phyloP scores from a whole-genome alignment of 169 alveolate genomes.

The Eimeria maxima region DNA sequence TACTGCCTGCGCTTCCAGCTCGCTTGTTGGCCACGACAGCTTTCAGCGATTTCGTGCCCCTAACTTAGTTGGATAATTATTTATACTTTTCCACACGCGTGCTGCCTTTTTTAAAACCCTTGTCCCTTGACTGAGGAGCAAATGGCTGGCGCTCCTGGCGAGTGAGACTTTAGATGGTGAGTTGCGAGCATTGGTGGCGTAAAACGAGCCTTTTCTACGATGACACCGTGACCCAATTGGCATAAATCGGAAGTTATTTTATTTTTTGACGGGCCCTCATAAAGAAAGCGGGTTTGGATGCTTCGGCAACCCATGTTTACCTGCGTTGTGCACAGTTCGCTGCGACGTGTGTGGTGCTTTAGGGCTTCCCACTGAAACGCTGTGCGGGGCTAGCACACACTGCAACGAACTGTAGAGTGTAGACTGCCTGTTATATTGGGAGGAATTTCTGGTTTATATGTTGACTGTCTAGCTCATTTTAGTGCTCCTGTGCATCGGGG shows the following conservation, averaged over 20 bases:
- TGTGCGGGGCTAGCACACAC: background rate
- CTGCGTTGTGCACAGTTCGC: background rate
- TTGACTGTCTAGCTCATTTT: background rate
- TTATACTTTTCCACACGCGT: background rate
- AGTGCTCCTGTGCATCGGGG: background rate
- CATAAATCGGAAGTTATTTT: background rate
- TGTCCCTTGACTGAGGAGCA: constrained; percentile 12
- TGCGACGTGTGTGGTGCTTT: background rate
- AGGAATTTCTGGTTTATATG: background rate
- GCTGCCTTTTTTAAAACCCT: background rate
- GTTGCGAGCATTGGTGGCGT: constrained; percentile 12
- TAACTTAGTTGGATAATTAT: background rate
- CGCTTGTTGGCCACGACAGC: constrained; percentile 57
- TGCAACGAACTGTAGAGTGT: background rate
- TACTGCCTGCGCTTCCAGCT: constrained; percentile 79
- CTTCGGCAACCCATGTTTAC: background rate
- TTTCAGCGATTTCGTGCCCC: constrained; percentile 14
- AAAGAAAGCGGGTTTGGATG: constrained; percentile 20
- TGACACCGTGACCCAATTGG: background rate
- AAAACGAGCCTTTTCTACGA: constrained; percentile 7
- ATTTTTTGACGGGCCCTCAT: background rate
- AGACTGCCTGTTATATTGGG: background rate
- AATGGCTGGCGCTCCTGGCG: constrained; percentile 41
- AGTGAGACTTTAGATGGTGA: constrained; percentile 39
- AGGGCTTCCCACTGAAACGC: background rate